A percentile compares a stretch with the other conserved stretches of the same genome.
Conservation (phyloP, 768 basidiomycete species). For the Gloeopeniophorella convolvens region DNA sequence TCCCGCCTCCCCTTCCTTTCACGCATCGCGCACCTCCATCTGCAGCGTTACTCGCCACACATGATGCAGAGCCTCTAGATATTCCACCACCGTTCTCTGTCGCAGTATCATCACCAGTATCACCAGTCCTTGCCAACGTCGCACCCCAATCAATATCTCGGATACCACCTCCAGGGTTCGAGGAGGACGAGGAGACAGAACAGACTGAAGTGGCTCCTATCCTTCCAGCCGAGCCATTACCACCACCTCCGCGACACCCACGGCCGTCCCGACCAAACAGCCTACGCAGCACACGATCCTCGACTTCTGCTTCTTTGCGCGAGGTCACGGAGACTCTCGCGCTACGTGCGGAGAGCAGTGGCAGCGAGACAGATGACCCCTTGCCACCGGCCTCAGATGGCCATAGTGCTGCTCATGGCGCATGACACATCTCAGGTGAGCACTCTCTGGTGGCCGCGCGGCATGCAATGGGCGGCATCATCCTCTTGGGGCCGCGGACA, state of each 20-base stretch:
- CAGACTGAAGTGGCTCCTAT: neutral
- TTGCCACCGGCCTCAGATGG: neutral
- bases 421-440: neutral
- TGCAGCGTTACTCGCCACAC: conserved; percentile 12
- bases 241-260: neutral
- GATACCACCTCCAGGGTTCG: neutral
- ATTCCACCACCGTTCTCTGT: conserved; percentile 24
- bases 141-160: neutral
- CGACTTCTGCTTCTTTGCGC: neutral
- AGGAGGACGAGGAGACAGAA: neutral
- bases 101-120: conserved; percentile 25
- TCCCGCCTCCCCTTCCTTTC: conserved; percentile 19
- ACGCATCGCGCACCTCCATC: neutral
- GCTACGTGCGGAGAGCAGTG: neutral
- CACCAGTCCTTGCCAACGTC: conserved; percentile 23
- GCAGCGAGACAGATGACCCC: neutral
- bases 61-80: conserved; percentile 20
- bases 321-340: neutral
- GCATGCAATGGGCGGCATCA: too few relatives aligned
- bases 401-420: neutral
- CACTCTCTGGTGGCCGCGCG: too few relatives aligned
- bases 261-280: neutral
- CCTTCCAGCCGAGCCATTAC: neutral
- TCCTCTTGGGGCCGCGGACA: too few relatives aligned
- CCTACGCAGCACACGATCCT: neutral